These are phyloP conservation scores for Termitomyces sp. DNA, from an alignment of 768 basidiomycete species.

Conservation along the genomic window DNA sequence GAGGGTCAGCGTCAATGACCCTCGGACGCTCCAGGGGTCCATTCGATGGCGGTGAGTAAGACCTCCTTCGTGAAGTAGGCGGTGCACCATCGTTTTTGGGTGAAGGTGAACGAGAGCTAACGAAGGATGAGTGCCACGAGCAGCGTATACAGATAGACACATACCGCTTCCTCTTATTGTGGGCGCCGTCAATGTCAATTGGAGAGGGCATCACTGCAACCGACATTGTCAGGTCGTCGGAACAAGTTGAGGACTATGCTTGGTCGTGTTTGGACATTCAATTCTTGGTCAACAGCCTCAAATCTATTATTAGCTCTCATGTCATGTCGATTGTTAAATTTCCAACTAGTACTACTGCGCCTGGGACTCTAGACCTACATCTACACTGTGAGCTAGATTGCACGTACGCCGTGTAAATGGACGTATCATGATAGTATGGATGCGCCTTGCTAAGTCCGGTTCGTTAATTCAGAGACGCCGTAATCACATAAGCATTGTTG, in stretches of 20 bases:
- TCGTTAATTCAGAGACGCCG: background rate
- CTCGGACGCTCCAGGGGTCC: constrained; percentile 23
- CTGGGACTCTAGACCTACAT: background rate
- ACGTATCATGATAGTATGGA: background rate
- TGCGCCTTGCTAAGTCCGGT: background rate
- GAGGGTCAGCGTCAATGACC: constrained; percentile 72
- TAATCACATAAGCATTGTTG: constrained; percentile 14
- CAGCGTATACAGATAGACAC: background rate
- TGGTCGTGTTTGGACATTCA: constrained; percentile 15
- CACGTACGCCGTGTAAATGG: background rate
- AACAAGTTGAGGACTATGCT: constrained; percentile 10
- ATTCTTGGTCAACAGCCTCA: background rate
- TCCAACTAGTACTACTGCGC: background rate
- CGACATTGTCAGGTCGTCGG: constrained; percentile 28
- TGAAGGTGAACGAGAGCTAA: constrained; percentile 47
- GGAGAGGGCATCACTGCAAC: constrained; percentile 29
- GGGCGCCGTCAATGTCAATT: constrained; percentile 20
- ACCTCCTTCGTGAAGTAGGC: constrained; percentile 38
- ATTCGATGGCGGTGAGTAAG: constrained; percentile 32
- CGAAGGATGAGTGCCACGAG: constrained; percentile 1
- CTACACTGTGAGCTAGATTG: background rate
- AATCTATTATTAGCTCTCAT: background rate
- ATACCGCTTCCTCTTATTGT: constrained; percentile 48
- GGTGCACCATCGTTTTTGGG: constrained; percentile 34
- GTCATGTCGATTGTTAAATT: background rate